Conservation (phyloP, 805 yeast species). For the Ogataea zsoltii region DNA sequence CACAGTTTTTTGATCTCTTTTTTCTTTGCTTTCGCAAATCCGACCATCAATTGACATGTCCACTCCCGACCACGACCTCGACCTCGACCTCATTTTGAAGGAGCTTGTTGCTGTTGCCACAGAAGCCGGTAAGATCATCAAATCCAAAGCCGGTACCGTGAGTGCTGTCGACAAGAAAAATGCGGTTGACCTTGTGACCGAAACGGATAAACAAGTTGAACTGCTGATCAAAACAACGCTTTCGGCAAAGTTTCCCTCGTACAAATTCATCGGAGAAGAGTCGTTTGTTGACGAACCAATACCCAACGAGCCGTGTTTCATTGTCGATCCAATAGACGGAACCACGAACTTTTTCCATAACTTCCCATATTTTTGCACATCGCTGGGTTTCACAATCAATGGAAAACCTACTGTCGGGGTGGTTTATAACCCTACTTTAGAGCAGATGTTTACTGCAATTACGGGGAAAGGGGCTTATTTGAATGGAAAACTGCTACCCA, state of each 20-base stretch:
- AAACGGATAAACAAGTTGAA: slow-evolving; percentile 59
- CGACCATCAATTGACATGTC: neutral
- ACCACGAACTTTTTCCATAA: slow-evolving; percentile 65
- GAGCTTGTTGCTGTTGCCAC: slow-evolving; percentile 28
- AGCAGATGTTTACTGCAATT: slow-evolving; percentile 54
- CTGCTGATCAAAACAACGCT: slow-evolving; percentile 34
- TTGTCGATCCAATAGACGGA: slow-evolving; percentile 68
- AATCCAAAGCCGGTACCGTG: slow-evolving; percentile 10
- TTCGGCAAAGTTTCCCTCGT: slow-evolving; percentile 44
- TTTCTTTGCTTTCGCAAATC: neutral
- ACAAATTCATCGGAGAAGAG: slow-evolving; percentile 62
- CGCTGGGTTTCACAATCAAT: slow-evolving; percentile 54
- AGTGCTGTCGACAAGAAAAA: slow-evolving; percentile 17
- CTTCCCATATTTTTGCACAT: slow-evolving; percentile 63
- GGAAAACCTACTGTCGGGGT: slow-evolving; percentile 60
- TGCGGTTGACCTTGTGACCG: slow-evolving; percentile 63
- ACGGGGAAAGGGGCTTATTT: slow-evolving; percentile 56
- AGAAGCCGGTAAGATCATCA: slow-evolving; percentile 17
- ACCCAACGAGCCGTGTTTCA: slow-evolving; percentile 56
- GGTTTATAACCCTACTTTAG: slow-evolving; percentile 60
- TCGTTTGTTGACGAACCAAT: slow-evolving; percentile 39
- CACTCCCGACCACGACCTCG: neutral
- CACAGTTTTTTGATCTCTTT: too few species aligned
- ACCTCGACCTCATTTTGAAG: slow-evolving; percentile 34
- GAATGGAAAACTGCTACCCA: slow-evolving; percentile 42